phyloP scores from a whole-genome alignment of 352 stramenopile species.

The Pythium sp. region DNA sequence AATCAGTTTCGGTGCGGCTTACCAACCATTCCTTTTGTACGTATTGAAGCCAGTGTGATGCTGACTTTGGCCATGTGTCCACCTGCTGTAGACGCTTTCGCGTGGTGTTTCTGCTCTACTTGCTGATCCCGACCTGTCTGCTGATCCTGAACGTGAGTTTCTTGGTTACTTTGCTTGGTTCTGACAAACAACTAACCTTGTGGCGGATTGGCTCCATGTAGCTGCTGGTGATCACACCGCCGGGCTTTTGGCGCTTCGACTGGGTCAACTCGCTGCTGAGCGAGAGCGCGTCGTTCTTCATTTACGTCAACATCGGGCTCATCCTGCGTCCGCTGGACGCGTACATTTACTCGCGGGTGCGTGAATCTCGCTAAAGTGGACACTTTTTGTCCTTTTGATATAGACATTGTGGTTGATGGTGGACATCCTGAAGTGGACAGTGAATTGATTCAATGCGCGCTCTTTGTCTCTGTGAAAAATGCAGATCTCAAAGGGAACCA shows the following conservation, averaged over 20 bases:
- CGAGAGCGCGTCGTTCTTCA: slow-evolving; percentile 42
- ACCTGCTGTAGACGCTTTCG: slow-evolving; percentile 41
- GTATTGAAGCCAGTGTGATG: background rate
- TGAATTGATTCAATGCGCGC: background rate
- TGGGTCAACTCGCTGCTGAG: slow-evolving; percentile 56
- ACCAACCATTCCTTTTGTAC: too few species aligned
- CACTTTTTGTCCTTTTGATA: background rate
- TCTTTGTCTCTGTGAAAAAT: background rate
- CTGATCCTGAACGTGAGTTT: slow-evolving; percentile 50
- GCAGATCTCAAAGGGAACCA: slow-evolving; percentile 29
- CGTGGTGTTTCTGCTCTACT: slow-evolving; percentile 49
- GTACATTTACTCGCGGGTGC: slow-evolving; percentile 47
- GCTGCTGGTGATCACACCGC: slow-evolving; percentile 53
- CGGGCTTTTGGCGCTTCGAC: slow-evolving; percentile 52
- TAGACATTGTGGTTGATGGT: background rate
- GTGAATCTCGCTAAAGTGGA: background rate
- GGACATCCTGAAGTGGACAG: background rate
- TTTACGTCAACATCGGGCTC: slow-evolving; percentile 39
- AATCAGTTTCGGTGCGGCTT: slow-evolving; percentile 56
- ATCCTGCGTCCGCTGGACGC: slow-evolving; percentile 47
- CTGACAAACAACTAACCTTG: slow-evolving; percentile 10
- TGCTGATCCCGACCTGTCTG: slow-evolving; percentile 52
- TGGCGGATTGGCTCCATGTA: slow-evolving; percentile 21
- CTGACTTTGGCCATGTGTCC: background rate
- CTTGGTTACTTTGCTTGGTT: background rate